Base-by-base conservation (phyloP, 2,329 filamentous ascomycete species). In the Colletotrichum graminicola region DNA sequence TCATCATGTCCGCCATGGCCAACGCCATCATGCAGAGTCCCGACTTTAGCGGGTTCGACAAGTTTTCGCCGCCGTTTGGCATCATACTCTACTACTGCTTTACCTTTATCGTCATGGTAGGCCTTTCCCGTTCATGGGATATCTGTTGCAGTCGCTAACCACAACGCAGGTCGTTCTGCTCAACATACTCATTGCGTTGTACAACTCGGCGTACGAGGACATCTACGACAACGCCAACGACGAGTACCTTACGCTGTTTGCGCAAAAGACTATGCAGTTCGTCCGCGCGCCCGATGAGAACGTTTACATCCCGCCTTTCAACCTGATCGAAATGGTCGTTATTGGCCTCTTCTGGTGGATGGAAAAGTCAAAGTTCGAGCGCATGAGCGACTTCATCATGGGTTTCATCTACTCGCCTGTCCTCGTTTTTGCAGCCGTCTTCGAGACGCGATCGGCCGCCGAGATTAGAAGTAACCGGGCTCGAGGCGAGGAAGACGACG, bases 241-340 rank as follows among this genome's bases (percentile, higher is more conserved):
- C 80, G 96, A 99, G 81, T 99, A 94, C 82, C 91, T 99, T 79
- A 95, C 94, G 0, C 88, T 98, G 4, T 98, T 97, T 82, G 89
- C 94, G 0, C 93, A 97, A 75, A 97, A 97, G 82, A 98, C 96
- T 0, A 94, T 98, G 88, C 94, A 97, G 77, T 99, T 98, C 77
- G 94, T 98, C 23, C 93, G 96, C 60, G 96, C 96, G 0, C 96
- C 96, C 0, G 96, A 99, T 76, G 96, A 99, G 81, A 99, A 99
- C 76, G 96, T 99, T 66, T 99, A 96, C 82, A 97, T 99, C 77
- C 91, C 96, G 0, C 96, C 96, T 0, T 93, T 99, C 82, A 99
- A 99, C 80, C 87, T 99, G 2, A 88, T 99, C 72, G 96, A 99
- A 80, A 91, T 98, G 23, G 86, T 97, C 73, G 84, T 89, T 72